phyloP scores from a whole-genome alignment of 495 filamentous ascomycete genomes.

The Copromyces sp. region DNA sequence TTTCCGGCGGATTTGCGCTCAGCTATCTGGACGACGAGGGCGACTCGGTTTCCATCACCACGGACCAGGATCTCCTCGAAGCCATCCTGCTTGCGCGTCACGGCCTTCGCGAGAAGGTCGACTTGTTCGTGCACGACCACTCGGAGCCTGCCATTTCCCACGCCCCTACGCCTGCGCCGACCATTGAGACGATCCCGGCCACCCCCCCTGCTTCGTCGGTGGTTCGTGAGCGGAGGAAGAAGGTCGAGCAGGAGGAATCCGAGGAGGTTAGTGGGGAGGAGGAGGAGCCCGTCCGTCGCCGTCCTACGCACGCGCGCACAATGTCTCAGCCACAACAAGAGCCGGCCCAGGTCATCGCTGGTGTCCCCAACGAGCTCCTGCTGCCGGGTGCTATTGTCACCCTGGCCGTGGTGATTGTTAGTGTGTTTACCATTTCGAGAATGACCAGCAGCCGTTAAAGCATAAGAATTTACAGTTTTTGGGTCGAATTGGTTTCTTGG shows the following conservation, averaged over 20 bases:
- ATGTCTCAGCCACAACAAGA: conserved; percentile 33
- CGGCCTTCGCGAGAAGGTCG: conserved; percentile 77
- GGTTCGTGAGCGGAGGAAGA: conserved; percentile 48
- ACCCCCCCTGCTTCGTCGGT: conserved; percentile 46
- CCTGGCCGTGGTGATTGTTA: conserved; percentile 84
- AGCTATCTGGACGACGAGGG: conserved; percentile 98
- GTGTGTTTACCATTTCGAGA: conserved; percentile 84
- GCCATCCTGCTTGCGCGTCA: conserved; percentile 76
- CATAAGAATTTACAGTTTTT: not conserved
- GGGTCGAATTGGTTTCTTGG: not conserved
- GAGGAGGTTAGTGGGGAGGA: conserved; percentile 54
- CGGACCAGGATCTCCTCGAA: conserved; percentile 84
- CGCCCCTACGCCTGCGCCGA: conserved; percentile 57
- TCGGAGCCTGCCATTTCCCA: conserved; percentile 61
- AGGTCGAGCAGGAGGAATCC: conserved; percentile 47
- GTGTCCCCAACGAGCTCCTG: conserved; percentile 89
- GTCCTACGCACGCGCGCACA: conserved; percentile 25
- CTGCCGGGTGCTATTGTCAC: conserved; percentile 93
- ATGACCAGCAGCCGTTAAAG: conserved; percentile 51
- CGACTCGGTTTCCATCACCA: conserved; percentile 95
- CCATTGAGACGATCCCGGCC: conserved; percentile 28
- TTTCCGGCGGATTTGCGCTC: conserved; percentile 77
- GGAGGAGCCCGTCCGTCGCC: conserved; percentile 37
- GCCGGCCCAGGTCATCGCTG: conserved; percentile 73
- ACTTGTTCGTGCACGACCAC: conserved; percentile 93